phyloP scores from a whole-genome alignment of 2,329 filamentous ascomycete genomes.

The Didymella segeticola region DNA sequence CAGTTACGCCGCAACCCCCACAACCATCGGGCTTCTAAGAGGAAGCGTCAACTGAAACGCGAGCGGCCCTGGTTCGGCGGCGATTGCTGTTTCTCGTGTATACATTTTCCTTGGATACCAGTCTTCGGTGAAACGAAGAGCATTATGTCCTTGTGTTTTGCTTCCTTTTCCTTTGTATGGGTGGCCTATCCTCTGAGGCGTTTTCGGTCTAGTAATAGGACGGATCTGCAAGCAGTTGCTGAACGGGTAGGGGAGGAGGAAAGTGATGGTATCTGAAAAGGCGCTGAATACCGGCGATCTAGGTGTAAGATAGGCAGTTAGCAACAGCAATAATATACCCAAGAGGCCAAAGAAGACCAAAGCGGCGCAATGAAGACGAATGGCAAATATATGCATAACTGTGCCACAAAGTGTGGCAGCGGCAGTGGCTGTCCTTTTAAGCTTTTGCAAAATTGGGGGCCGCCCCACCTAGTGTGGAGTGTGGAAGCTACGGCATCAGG shows the following conservation, averaged over 20 bases:
- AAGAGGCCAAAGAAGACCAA: not conserved
- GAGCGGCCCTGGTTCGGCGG: not conserved
- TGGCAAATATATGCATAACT: not conserved
- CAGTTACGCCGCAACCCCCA: constrained; percentile 1
- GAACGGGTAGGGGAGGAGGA: not conserved
- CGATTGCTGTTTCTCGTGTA: constrained; percentile 2
- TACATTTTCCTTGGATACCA: constrained; percentile 12
- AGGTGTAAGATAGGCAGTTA: constrained; percentile 1
- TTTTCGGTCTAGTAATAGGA: not conserved
- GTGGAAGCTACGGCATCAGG: not conserved
- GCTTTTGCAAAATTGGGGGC: not conserved
- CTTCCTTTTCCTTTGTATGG: constrained; percentile 8
- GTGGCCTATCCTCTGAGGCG: not conserved
- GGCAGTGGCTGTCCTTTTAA: constrained; percentile 10
- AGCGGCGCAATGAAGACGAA: not conserved
- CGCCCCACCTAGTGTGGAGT: not conserved
- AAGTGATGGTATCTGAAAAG: not conserved
- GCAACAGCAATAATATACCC: not conserved
- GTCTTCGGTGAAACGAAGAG: not conserved
- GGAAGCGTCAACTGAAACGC: not conserved
- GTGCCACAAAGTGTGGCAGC: constrained; percentile 6
- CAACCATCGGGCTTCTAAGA: not conserved
- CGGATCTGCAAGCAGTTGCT: not conserved
- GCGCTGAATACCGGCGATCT: not conserved
- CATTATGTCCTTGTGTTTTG: not conserved